phyloP scores from a whole-genome alignment of 345 rosid species.

The Citrus mangshanensis region DNA sequence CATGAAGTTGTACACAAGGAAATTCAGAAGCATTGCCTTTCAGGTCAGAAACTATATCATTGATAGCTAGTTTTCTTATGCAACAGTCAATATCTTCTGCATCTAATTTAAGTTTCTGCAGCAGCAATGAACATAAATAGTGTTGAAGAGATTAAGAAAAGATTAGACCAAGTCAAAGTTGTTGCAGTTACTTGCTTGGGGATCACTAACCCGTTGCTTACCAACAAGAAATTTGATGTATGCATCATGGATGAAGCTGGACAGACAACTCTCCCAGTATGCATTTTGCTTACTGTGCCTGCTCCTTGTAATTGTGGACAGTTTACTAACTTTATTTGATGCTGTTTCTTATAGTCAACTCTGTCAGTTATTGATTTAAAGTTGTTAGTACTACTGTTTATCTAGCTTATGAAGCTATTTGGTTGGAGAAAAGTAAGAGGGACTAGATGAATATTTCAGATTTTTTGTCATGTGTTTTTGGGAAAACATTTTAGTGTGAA shows the following conservation, averaged over 20 bases:
- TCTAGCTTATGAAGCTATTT: background rate
- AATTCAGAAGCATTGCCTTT: constrained; percentile 66
- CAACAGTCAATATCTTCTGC: constrained; percentile 16
- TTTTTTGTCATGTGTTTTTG: background rate
- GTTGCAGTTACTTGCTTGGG: constrained; percentile 96
- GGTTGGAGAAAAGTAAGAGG: background rate
- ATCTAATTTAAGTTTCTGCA: constrained; percentile 25
- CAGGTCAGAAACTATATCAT: constrained; percentile 45
- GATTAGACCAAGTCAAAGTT: constrained; percentile 75
- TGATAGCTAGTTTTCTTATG: background rate
- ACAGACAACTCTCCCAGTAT: constrained; percentile 87
- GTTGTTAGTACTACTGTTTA: background rate
- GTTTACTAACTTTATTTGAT: background rate
- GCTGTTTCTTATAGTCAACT: background rate
- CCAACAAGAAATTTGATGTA: constrained; percentile 79
- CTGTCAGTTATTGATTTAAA: background rate
- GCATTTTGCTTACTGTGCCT: constrained; percentile 25
- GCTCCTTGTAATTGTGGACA: background rate
- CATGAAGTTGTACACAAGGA: constrained; percentile 81
- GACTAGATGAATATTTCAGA: background rate
- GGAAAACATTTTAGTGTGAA: background rate
- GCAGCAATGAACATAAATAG: constrained; percentile 55
- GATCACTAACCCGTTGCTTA: constrained; percentile 80
- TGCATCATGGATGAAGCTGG: constrained; percentile 99
- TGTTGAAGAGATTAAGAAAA: constrained; percentile 65